Conservation (phyloP, 139 green algal species). For the Chlorella sp. region DNA sequence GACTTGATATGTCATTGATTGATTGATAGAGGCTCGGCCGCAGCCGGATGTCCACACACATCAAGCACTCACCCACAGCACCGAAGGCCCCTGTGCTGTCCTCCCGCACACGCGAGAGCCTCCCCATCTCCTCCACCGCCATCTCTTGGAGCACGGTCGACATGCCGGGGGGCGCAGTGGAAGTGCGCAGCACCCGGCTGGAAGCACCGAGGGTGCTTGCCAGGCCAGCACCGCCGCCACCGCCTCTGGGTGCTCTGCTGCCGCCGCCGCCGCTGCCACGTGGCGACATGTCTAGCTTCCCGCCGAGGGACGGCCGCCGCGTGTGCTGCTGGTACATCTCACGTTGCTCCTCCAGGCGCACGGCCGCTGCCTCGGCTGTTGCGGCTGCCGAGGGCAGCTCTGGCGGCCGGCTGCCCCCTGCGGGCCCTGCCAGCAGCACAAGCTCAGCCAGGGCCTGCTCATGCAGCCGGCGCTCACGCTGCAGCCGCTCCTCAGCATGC, state of each 20-base stretch:
- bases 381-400: slow-evolving; percentile 23
- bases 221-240: background rate
- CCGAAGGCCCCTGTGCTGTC: background rate
- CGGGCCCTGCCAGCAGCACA: slow-evolving; percentile 15
- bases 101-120: background rate
- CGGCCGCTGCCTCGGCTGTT: background rate
- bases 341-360: slow-evolving; percentile 7
- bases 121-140: slow-evolving; percentile 11
- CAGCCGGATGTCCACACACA: no score
- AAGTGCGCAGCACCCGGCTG: background rate
- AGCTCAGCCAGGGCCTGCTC: slow-evolving; percentile 32
- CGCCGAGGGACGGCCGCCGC: background rate
- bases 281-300: background rate
- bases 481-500: background rate
- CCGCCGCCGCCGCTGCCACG: background rate
- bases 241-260: background rate
- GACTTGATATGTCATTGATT: no score
- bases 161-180: background rate
- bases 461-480: slow-evolving; percentile 28
- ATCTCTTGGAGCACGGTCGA: background rate
- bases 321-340: background rate
- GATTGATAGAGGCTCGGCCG: no score
- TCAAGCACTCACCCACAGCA: no score
- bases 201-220: background rate
- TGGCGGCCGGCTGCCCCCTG: background rate